Base-by-base conservation (phyloP, 257 asterid genomes). In the Scutellaria galericulata region DNA sequence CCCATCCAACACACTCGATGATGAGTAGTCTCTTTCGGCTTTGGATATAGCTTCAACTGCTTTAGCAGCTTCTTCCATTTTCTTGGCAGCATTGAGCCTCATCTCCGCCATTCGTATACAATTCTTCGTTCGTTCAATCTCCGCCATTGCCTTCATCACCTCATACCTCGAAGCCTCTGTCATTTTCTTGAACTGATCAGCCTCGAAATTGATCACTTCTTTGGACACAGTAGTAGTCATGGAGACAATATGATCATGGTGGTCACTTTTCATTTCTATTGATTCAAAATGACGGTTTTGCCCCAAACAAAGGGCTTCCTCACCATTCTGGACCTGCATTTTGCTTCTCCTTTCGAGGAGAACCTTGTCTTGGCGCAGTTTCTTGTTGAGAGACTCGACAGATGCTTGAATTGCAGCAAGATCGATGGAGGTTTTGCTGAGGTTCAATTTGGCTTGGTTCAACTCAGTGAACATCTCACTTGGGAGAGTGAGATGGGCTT, bases 21-120 rank as follows among this genome's bases (percentile, higher is more conserved):
- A 55, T 7, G 47, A 40, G 20, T 22, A 15, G 12, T 65, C 80
- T 22, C 72, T 85, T 72, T 85, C 87, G 2, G 89, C 92, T 20
- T 84, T 47, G 0, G 89, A 84, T 6, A 92, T 90, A 6, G 91
- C 96, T 83, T 92, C 93, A 20, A 92, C 90, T 1, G 97, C 97
- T 82, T 89, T 89, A 5, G 96, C 96, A 5, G 96, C 95, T 70
- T 93, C 96, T 59, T 90, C 97, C 96, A 93, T 91, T 63, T 93
- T 93, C 83, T 88, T 89, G 15, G 98, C 98, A 0, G 98, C 98
- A 45, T 81, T 82, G 20, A 90, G 42, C 71, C 98, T 88, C 98
- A 93, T 91, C 76, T 93, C 98, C 7, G 96, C 97, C 94, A 93
- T 87, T 51, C 68, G 82, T 4, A 93, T 93, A 69, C 96, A 91